Evolutionary conservation across 441 rosid species (phyloP).

Genomic region (Populus hybrid): DNA sequence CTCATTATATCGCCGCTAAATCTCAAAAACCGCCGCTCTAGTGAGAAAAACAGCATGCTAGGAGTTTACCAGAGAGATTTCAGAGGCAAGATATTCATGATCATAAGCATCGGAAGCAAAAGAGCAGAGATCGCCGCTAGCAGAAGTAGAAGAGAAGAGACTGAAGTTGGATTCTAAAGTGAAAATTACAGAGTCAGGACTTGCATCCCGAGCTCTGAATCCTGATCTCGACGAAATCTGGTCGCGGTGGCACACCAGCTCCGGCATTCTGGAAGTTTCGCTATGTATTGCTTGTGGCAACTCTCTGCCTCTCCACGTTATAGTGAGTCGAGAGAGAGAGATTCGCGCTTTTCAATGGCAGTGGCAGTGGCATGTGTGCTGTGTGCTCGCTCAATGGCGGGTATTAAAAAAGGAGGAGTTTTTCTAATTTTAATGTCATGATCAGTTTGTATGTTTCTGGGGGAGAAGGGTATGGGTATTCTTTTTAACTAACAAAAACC

Average conservation of each 20-base stretch:
- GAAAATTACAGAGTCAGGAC: conserved; percentile 84
- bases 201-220: conserved; percentile 51
- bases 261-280: conserved; percentile 38
- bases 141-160: conserved; percentile 84
- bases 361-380: background rate
- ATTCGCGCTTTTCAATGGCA: background rate
- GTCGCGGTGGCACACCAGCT: conserved; percentile 24
- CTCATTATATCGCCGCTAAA: background rate
- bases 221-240: conserved; percentile 38
- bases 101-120: conserved; percentile 74
- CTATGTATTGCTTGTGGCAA: background rate
- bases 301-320: conserved; percentile 13
- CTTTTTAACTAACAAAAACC: too few species aligned
- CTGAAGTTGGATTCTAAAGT: conserved; percentile 77
- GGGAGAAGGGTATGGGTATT: too few species aligned
- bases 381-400: conserved; percentile 14
- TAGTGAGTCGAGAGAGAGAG: conserved; percentile 1
- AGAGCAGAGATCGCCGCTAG: conserved; percentile 88
- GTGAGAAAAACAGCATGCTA: background rate
- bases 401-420: background rate
- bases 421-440: background rate
- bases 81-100: conserved; percentile 47
- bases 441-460: background rate
- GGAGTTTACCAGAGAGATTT: conserved; percentile 51
- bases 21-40: background rate